Evolutionary conservation across 495 filamentous ascomycete genomes (phyloP), one percentile per base, ranked within the genome.

Genomic region (Talaromyces stipitatus): DNA sequence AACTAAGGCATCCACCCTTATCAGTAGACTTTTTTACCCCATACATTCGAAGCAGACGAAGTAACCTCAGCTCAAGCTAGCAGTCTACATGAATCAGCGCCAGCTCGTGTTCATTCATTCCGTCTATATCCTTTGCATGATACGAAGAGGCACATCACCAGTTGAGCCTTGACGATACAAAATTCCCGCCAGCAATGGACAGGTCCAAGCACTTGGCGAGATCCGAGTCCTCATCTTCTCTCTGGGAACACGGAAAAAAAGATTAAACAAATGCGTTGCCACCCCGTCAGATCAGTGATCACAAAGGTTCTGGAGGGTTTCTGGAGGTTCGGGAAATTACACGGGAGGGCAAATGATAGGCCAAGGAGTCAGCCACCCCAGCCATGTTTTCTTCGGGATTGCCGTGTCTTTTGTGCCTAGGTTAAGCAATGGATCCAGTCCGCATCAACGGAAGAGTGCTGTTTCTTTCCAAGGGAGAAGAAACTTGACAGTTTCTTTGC

Each of bases 21-120:
- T 46, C 43, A 46, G 43, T 46, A 20, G 20, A 46, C 20, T 26
- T 47, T 46, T 46, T 48, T 48, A 48, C 45, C 45, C 45, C 45
- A 48, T 48, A 48, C 45, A 9, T 23, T 18, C 45, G 12, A 48
- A 18, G 3, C 20, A 14, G 45, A 12, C 45, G 45, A 48, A 48
- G 45, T 48, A 48, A 48, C 45, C 45, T 18, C 24, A 26, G 45
- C 45, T 18, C 18, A 41, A n/a, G n/a, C n/a, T n/a, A n/a, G n/a
- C n/a, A n/a, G n/a, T n/a, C n/a, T n/a, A n/a, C n/a, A n/a, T n/a
- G n/a, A n/a, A n/a, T n/a, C n/a, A n/a, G n/a, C n/a, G n/a, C n/a
- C 10, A 4, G n/a, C 5, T 24, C 16, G 43, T 46, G 22, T 46
- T 46, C 4, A n/a, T n/a, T 36, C 14, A 29, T 9, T 36, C 33